phyloP scores from a whole-genome alignment of 441 rosid genomes.

The Populus trichocarpa region DNA sequence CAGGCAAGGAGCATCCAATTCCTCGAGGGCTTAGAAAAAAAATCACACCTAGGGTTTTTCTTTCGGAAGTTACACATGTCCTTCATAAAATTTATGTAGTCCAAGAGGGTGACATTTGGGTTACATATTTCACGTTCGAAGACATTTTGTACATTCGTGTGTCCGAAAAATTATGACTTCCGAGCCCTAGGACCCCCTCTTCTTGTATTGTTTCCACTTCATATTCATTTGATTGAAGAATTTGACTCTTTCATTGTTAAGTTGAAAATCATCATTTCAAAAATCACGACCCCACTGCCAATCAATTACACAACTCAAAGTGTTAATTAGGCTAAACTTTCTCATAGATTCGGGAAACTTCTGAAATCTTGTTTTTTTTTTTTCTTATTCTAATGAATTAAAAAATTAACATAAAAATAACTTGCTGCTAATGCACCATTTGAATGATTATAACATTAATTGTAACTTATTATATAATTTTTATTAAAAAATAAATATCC shows the following conservation, averaged over 20 bases:
- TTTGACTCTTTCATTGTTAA: background rate
- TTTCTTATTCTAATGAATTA: background rate
- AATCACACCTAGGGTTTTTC: slow-evolving; percentile 15
- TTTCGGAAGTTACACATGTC: slow-evolving; percentile 25
- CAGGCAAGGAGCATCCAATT: slow-evolving; percentile 15
- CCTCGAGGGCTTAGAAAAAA: background rate
- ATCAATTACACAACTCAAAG: background rate
- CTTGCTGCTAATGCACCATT: background rate
- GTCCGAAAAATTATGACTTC: slow-evolving; percentile 24
- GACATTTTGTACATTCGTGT: slow-evolving; percentile 29
- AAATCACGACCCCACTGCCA: background rate
- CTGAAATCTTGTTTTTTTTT: background rate
- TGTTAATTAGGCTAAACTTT: background rate
- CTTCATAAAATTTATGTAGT: slow-evolving; percentile 35
- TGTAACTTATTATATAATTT: too few species aligned
- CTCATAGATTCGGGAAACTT: background rate
- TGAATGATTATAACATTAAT: too few species aligned
- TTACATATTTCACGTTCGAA: slow-evolving; percentile 34
- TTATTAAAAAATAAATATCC: too few species aligned
- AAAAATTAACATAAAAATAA: background rate
- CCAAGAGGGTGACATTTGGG: slow-evolving; percentile 47
- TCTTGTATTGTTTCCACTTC: slow-evolving; percentile 9
- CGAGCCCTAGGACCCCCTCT: slow-evolving; percentile 17
- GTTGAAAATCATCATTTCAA: background rate
- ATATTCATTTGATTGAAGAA: slow-evolving; percentile 12